A percentile compares a stretch with the other conserved stretches of the same genome.
These are phyloP conservation scores for Arthroderma sp. DNA, from an alignment of 2,329 filamentous ascomycete species.

Conservation along the genomic window DNA sequence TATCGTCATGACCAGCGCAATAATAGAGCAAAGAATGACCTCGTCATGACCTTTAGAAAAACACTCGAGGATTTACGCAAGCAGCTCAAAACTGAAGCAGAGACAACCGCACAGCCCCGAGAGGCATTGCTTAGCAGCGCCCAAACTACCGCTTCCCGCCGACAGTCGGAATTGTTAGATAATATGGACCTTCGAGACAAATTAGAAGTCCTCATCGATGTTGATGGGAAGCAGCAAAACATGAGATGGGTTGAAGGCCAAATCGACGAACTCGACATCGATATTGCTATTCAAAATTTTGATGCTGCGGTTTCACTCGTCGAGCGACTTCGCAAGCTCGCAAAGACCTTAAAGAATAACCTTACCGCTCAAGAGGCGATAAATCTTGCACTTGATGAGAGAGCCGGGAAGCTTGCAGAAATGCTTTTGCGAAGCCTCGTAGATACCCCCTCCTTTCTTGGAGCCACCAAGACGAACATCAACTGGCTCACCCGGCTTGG, in stretches of 20 bases:
- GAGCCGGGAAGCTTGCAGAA: conserved; percentile 61
- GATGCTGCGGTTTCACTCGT: conserved; percentile 72
- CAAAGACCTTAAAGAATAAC: conserved; percentile 71
- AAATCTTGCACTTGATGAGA: conserved; percentile 76
- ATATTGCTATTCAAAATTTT: conserved; percentile 81
- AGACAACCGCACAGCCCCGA: conserved; percentile 69
- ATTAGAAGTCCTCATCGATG: conserved; percentile 69
- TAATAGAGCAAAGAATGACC: conserved; percentile 60
- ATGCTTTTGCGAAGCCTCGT: conserved; percentile 66
- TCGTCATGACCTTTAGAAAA: conserved; percentile 84
- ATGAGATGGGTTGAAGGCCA: conserved; percentile 90
- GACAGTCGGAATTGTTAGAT: conserved; percentile 69
- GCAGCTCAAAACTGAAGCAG: conserved; percentile 70
- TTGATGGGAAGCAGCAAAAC: conserved; percentile 92
- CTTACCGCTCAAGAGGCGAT: conserved; percentile 82
- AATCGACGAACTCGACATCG: conserved; percentile 91
- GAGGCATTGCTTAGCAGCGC: conserved; percentile 76
- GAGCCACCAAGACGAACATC: conserved; percentile 67
- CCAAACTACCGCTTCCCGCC: conserved; percentile 48
- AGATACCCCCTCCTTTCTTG: conserved; percentile 62
- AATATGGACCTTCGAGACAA: conserved; percentile 63
- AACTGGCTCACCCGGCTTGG: conserved; percentile 74
- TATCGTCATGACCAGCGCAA: conserved; percentile 80
- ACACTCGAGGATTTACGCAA: conserved; percentile 85
- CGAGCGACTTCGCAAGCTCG: conserved; percentile 70